Evolutionary conservation across 306 rosid genomes (phyloP), one percentile per base, ranked within the genome.

Genomic region (Purshia tridentata): DNA sequence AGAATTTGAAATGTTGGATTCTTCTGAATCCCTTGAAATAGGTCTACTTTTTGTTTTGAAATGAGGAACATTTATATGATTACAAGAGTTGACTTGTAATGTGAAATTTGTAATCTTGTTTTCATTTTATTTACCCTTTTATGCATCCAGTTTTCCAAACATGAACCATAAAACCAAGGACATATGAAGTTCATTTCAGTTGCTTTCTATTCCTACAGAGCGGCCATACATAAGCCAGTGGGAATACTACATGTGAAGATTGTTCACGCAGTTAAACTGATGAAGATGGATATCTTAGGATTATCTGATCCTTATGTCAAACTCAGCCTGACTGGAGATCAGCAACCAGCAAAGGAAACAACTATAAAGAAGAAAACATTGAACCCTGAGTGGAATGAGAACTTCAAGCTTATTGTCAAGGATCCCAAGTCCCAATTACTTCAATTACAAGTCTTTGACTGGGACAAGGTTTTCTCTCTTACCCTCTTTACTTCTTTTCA

Each of bases 221-320:
- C 77, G 76, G 84, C 88, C 13, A 46, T 83, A 80, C 80, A 87
- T 83, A 94, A 89, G 89, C 96, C 99, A 0, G 99, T 94, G 73
- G 99, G 99, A 62, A 89, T 94, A 65, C 82, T 91, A 49, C 96
- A 87, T 67, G 97, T 94, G 78, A 89, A 88, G 65, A 95, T 95
- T 74, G 84, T 91, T 65, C 87, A 86, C 16, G 99, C 99, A 4
- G 51, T 20, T 42, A 94, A 88, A 81, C 99, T 94, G 61, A 78
- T 85, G 84, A 94, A 88, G 93, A 91, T 85, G 87, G 99, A 94
- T 76, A 67, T 94, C 40, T 42, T 91, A 61, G 99, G 99, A 77
- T 76, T 90, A 71, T 94, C 99, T 70, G 99, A 94, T 86, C 99
- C 99, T 62, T 94, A 91, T 65, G 91, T 94, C 78, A 91, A 87